These are phyloP conservation scores for Wickerhamomyces silvicola DNA, from an alignment of 805 yeast genomes.

Conservation along the genomic window DNA sequence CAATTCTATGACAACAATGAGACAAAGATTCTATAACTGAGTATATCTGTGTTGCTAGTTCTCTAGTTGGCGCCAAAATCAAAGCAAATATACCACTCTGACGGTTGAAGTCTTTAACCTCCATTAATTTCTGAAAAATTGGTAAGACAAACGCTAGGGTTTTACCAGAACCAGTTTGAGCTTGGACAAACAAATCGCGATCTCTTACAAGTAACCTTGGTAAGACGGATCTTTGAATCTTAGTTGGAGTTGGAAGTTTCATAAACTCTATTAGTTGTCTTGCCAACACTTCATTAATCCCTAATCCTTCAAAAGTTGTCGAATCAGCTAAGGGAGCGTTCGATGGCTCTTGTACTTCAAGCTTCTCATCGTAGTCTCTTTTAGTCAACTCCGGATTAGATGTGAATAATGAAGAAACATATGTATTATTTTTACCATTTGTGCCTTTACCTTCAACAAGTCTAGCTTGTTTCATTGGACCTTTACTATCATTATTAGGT, in stretches of 20 bases:
- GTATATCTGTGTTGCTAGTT: slow-evolving; percentile 85
- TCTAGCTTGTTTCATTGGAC: slow-evolving; percentile 30
- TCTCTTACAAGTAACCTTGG: slow-evolving; percentile 46
- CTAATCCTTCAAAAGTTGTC: slow-evolving; percentile 66
- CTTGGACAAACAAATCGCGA: slow-evolving; percentile 79
- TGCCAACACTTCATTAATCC: slow-evolving; percentile 49
- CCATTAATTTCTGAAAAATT: slow-evolving; percentile 65
- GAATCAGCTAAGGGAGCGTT: slow-evolving; percentile 76
- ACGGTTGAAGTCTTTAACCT: slow-evolving; percentile 43
- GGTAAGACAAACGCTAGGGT: slow-evolving; percentile 87
- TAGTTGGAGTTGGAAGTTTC: slow-evolving; percentile 65
- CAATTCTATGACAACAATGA: slow-evolving; percentile 77
- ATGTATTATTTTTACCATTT: slow-evolving; percentile 51
- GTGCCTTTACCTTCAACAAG: slow-evolving; percentile 43
- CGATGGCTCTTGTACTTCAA: slow-evolving; percentile 46
- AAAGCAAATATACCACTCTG: slow-evolving; percentile 83
- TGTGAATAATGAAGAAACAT: slow-evolving; percentile 82
- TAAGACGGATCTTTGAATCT: slow-evolving; percentile 75
- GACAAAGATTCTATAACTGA: slow-evolving; percentile 68
- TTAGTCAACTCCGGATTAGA: slow-evolving; percentile 49
- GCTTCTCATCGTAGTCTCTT: slow-evolving; percentile 31
- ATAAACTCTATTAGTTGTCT: slow-evolving; percentile 51
- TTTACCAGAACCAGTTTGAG: slow-evolving; percentile 98
- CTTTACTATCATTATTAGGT: slow-evolving; percentile 12
- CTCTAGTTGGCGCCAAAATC: slow-evolving; percentile 90